phyloP scores from a whole-genome alignment of 176 grass and related monocot species.

The Neostapfia colusana region DNA sequence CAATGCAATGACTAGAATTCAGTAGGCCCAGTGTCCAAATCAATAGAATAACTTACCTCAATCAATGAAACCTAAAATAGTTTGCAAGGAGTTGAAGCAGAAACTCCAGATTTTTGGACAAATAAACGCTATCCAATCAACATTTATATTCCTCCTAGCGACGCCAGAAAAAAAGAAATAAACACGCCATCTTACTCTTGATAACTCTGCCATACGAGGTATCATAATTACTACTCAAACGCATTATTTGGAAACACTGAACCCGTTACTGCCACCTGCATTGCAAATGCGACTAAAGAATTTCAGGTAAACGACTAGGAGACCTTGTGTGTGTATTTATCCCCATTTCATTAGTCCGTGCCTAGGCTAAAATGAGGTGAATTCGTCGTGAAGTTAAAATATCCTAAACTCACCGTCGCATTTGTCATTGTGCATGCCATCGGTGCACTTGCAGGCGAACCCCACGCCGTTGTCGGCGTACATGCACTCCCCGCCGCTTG shows the following conservation, averaged over 20 bases:
- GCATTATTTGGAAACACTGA: not conserved
- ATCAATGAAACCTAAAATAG: not conserved
- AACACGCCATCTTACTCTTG: not conserved
- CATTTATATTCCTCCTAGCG: not conserved
- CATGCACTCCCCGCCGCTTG: conserved; percentile 29
- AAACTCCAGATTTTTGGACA: not conserved
- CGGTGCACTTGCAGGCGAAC: conserved; percentile 29
- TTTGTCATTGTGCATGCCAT: not conserved
- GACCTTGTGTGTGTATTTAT: not conserved
- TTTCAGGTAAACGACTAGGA: not conserved
- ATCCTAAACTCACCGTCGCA: conserved; percentile 38
- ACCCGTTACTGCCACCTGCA: not conserved
- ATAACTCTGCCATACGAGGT: not conserved
- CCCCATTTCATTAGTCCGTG: not conserved
- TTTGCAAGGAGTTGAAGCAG: not conserved
- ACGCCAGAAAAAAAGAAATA: not conserved
- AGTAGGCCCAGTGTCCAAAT: conserved; percentile 1
- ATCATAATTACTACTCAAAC: not conserved
- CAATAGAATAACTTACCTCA: conserved; percentile 16
- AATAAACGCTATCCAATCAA: not conserved
- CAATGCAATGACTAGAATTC: conserved; percentile 28
- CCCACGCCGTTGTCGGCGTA: not conserved
- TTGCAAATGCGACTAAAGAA: not conserved
- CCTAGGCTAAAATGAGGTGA: not conserved
- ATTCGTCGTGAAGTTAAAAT: not conserved